phyloP scores from a whole-genome alignment of 768 basidiomycete genomes.

The Hemileccinum rubropunctum region DNA sequence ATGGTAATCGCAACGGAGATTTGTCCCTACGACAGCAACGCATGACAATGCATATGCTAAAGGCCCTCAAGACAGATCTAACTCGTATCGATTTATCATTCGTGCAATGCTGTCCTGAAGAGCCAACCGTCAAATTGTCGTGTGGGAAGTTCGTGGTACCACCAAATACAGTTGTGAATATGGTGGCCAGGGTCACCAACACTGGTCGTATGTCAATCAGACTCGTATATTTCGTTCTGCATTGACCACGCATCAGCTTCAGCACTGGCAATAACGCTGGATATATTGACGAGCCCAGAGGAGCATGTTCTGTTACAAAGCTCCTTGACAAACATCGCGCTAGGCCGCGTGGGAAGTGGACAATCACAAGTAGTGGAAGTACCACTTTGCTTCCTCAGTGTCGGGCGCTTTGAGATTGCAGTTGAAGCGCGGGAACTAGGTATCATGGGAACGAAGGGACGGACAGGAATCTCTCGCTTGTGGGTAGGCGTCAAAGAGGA shows the following conservation, averaged over 20 bases:
- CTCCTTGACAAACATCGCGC: conserved; percentile 51
- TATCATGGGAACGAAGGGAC: conserved; percentile 7
- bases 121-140: conserved; percentile 13
- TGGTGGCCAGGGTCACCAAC: conserved; percentile 60
- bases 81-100: conserved; percentile 59
- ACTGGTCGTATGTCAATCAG: conserved; percentile 52
- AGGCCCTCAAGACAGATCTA: conserved; percentile 67
- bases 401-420: conserved; percentile 56
- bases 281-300: conserved; percentile 53
- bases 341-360: conserved; percentile 61
- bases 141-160: conserved; percentile 47
- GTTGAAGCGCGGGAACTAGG: conserved; percentile 35
- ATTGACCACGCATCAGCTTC: conserved; percentile 40
- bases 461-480: conserved; percentile 23
- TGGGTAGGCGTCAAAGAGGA: conserved; percentile 12
- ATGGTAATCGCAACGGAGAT: conserved; percentile 71
- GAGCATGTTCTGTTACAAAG: conserved; percentile 75
- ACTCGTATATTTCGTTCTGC: not conserved
- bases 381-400: conserved; percentile 70
- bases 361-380: conserved; percentile 50
- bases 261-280: conserved; percentile 50
- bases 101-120: conserved; percentile 26
- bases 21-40: conserved; percentile 76
- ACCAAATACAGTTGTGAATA: conserved; percentile 61
- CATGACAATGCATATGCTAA: conserved; percentile 77